Conservation (phyloP, 495 filamentous ascomycete genomes). For the Penicillium samsonianum region DNA sequence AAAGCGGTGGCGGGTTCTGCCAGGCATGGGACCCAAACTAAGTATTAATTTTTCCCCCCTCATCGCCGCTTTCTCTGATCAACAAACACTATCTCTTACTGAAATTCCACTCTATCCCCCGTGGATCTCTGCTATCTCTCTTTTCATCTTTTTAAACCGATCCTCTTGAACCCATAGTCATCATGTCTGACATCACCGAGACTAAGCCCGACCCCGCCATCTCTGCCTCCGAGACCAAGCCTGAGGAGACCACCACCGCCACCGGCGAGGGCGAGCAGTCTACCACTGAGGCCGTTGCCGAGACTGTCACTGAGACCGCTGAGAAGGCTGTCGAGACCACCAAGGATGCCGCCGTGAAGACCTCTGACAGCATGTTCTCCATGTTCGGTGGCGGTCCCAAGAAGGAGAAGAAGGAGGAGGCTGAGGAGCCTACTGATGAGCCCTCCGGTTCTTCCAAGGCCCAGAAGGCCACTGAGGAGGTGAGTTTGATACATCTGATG, state of each 20-base stretch:
- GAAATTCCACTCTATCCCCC: constrained; percentile 12
- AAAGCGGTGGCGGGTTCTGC: constrained; percentile 15
- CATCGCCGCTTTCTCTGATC: constrained; percentile 27
- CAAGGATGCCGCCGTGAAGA: constrained; percentile 54
- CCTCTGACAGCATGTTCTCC: constrained; percentile 79
- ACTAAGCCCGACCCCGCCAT: constrained; percentile 53
- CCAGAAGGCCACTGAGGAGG: constrained; percentile 62
- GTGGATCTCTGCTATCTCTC: constrained; percentile 9
- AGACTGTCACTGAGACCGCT: constrained; percentile 42
- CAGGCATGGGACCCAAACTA: constrained; percentile 21
- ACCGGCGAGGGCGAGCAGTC: constrained; percentile 40
- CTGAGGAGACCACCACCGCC: constrained; percentile 38
- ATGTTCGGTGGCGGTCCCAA: constrained; percentile 96
- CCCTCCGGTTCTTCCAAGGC: constrained; percentile 85
- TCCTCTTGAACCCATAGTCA: constrained; percentile 19
- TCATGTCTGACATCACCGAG: constrained; percentile 51
- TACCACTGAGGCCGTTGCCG: constrained; percentile 40
- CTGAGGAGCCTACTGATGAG: constrained; percentile 73
- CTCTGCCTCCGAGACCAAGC: constrained; percentile 43
- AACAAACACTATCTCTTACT: constrained; percentile 29
- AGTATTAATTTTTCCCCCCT: constrained; percentile 40
- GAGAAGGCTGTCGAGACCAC: constrained; percentile 48
- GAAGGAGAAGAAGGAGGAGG: constrained; percentile 79
- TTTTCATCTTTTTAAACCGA: constrained; percentile 7
- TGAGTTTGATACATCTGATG: constrained; percentile 33